phyloP scores from a whole-genome alignment of 148 eudicot genomes.

The Rhododendron kiyosumense region DNA sequence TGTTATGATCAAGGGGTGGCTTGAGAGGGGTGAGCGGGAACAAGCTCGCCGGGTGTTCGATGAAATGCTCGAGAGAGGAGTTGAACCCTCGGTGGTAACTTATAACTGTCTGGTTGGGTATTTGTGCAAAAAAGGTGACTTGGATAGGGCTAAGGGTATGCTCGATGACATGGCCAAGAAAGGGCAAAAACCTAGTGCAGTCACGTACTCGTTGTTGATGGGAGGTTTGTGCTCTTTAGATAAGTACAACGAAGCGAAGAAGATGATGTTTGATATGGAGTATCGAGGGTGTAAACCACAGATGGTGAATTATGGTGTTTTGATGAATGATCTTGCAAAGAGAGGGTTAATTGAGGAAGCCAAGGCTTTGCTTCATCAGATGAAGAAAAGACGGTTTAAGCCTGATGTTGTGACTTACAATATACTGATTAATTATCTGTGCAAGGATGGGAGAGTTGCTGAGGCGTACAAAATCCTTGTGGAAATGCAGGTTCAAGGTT shows the following conservation, averaged over 20 bases:
- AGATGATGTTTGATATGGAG: slow-evolving; percentile 97
- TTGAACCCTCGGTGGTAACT: slow-evolving; percentile 70
- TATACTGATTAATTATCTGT: slow-evolving; percentile 59
- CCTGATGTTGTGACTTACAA: slow-evolving; percentile 75
- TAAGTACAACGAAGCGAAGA: slow-evolving; percentile 66
- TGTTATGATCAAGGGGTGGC: slow-evolving; percentile 73
- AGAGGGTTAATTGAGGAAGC: slow-evolving; percentile 70
- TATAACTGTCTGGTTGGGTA: slow-evolving; percentile 77
- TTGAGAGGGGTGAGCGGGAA: slow-evolving; percentile 55
- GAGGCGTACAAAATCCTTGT: slow-evolving; percentile 79
- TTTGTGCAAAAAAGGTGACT: slow-evolving; percentile 62
- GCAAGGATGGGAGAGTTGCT: slow-evolving; percentile 47
- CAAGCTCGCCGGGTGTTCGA: slow-evolving; percentile 62
- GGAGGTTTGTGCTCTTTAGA: slow-evolving; percentile 70
- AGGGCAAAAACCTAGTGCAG: slow-evolving; percentile 54
- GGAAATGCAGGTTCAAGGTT: slow-evolving; percentile 78
- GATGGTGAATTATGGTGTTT: slow-evolving; percentile 65
- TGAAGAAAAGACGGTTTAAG: slow-evolving; percentile 69
- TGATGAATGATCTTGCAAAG: slow-evolving; percentile 66
- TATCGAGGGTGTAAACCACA: slow-evolving; percentile 67
- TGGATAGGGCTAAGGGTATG: slow-evolving; percentile 49
- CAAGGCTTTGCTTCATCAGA: slow-evolving; percentile 55
- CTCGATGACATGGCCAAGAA: slow-evolving; percentile 56
- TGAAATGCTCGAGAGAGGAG: slow-evolving; percentile 81
- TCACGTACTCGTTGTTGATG: slow-evolving; percentile 72